A percentile compares a stretch with the other conserved stretches of the same genome.
phyloP scores from a whole-genome alignment of 371 early-diverging fungal species.

The Encephalitozoon romaleae region DNA sequence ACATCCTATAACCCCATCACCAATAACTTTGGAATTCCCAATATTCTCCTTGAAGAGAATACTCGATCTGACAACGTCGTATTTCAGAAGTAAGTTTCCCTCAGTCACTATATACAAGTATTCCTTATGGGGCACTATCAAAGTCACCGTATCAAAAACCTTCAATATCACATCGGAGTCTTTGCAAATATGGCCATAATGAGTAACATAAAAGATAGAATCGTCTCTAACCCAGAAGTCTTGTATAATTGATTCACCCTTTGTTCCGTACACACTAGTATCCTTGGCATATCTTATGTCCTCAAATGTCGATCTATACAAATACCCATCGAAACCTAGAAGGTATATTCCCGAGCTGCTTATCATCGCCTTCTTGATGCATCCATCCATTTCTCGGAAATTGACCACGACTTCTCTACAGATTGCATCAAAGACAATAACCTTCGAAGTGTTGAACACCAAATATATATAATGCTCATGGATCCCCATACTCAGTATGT shows the following conservation, averaged over 20 bases:
- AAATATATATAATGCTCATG: slow-evolving; percentile 1
- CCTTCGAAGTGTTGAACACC: neutral
- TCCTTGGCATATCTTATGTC: neutral
- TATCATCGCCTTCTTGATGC: neutral
- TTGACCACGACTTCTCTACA: neutral
- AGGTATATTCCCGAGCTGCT: neutral
- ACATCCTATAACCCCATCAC: neutral
- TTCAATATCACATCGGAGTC: neutral
- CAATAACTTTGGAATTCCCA: neutral
- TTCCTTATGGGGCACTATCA: neutral
- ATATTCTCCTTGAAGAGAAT: neutral
- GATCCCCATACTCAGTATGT: neutral
- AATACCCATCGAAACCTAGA: neutral
- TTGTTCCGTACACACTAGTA: no score
- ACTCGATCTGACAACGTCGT: neutral
- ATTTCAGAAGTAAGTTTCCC: neutral
- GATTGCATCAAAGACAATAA: neutral
- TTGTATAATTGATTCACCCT: neutral
- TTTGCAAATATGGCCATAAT: neutral
- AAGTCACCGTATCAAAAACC: neutral
- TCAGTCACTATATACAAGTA: neutral
- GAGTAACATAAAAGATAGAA: neutral
- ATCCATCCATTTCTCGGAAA: neutral
- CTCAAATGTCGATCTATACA: neutral
- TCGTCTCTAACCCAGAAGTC: neutral